Percentiles rank a stretch among this genome's conserved stretches.
These are phyloP conservation scores for Leucosporidium creatinivorum DNA, from an alignment of 768 basidiomycete genomes.

Conservation along the genomic window DNA sequence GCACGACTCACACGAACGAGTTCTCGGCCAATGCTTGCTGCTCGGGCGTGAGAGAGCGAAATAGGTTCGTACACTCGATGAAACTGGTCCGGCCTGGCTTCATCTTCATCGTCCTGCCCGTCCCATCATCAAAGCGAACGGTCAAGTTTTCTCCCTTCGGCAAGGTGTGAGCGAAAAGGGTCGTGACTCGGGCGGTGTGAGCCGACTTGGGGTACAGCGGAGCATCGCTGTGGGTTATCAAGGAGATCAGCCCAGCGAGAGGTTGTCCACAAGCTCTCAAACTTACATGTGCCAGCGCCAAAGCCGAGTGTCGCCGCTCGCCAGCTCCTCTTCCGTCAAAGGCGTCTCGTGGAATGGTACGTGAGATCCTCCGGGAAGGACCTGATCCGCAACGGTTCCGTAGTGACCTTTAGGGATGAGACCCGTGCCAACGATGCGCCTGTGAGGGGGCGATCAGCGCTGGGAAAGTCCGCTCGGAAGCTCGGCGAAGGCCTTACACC, in stretches of 20 bases:
- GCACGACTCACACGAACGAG: too few relatives aligned
- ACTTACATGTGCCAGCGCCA: background rate
- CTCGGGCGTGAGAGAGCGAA: too few relatives aligned
- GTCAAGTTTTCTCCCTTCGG: background rate
- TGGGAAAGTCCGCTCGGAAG: background rate
- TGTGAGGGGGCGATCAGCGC: background rate
- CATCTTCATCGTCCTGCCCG: background rate
- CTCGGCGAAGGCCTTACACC: background rate
- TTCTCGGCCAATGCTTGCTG: too few relatives aligned
- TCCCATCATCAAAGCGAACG: background rate
- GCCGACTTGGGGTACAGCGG: background rate
- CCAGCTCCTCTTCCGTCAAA: background rate
- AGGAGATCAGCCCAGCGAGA: background rate
- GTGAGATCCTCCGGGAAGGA: background rate
- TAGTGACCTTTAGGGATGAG: background rate
- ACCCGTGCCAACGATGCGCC: background rate
- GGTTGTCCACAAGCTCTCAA: background rate
- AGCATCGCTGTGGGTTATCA: background rate
- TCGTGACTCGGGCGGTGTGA: background rate
- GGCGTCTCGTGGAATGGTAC: background rate
- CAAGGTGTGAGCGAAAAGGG: background rate
- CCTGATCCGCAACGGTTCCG: background rate
- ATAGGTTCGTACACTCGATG: background rate
- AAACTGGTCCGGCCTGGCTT: background rate
- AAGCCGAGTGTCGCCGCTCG: background rate